Base-by-base conservation (phyloP, 257 asterid species). In the Cinchona pubescens region DNA sequence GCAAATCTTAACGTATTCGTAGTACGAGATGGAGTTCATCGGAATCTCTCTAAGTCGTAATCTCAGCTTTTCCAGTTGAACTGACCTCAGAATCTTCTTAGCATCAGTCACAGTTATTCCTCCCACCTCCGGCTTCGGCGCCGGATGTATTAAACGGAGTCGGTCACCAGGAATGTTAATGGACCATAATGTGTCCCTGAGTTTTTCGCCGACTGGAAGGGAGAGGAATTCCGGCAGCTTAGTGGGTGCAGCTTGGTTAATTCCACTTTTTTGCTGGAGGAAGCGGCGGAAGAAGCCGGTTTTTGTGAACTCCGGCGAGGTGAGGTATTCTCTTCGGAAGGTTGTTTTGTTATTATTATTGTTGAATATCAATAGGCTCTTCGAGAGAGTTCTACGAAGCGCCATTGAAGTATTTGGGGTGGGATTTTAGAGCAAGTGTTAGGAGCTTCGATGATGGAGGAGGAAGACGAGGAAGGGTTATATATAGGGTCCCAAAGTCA, bases 131-230 rank as follows among this genome's bases (percentile, higher is more conserved):
- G 40, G 0, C 60, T 68, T 82, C 75, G 71, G 68, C 79, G 74
- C 55, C 83, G 82, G 0, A n/a, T n/a, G n/a, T n/a, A n/a, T n/a
- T n/a, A n/a, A n/a, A n/a, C 75, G 71, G 68, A 80, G 74, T 59
- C 83, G 82, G 0, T 80, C 83, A 16, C 83, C 86, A 76, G 81
- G 0, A 78, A 60, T 19, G 82, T 80, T 87, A 14, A 88, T 30
- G 13, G 90, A 79, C 59, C 73, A 83, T 68, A 91, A 74, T 61
- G 80, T 86, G 69, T 92, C 88, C 63, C 97, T 72, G 73, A 92
- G 88, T 69, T 83, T 86, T 0, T 90, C 92, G 3, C 97, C 97
- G 42, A 82, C 79, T 18, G 98, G 94, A 35, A 87, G 76, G 2
- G 86, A 59, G 42, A 89, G 83, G 80, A 85, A 82, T 42, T 83